Evolutionary conservation across 2,329 filamentous ascomycete genomes (phyloP).

Genomic region (Talaromyces sp.): DNA sequence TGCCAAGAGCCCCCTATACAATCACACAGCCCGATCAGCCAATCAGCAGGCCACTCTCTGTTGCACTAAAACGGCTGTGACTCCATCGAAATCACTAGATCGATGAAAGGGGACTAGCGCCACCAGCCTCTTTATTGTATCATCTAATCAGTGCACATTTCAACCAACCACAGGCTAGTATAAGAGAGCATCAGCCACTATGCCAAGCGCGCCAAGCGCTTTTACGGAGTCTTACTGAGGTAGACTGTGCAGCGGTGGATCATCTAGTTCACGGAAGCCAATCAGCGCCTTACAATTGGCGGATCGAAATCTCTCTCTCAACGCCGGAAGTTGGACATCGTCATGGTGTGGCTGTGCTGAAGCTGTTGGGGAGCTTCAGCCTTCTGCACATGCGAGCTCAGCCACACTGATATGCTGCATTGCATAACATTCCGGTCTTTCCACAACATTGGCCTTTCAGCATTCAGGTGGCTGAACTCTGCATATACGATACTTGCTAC

Average conservation of each 20-base stretch:
- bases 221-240: not conserved
- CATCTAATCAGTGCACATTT: not conserved
- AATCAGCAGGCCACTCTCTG: not conserved
- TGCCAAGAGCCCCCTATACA: conserved; percentile 13
- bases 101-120: not conserved
- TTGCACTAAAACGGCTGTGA: not conserved
- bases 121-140: not conserved
- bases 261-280: not conserved
- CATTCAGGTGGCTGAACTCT: not conserved
- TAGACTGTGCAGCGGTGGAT: not conserved
- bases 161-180: not conserved
- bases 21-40: not conserved
- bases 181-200: conserved; percentile 13
- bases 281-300: not conserved
- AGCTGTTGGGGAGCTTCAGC: not conserved
- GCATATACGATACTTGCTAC: too few relatives aligned
- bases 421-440: not conserved
- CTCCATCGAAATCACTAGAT: not conserved
- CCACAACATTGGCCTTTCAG: not conserved
- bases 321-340: not conserved
- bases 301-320: conserved; percentile 7
- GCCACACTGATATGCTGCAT: not conserved
- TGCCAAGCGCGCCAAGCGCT: conserved; percentile 8
- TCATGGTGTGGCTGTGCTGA: conserved; percentile 18
- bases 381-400: not conserved